These are phyloP conservation scores for Eucalyptus paniculata DNA, from an alignment of 345 rosid genomes.

Conservation along the genomic window DNA sequence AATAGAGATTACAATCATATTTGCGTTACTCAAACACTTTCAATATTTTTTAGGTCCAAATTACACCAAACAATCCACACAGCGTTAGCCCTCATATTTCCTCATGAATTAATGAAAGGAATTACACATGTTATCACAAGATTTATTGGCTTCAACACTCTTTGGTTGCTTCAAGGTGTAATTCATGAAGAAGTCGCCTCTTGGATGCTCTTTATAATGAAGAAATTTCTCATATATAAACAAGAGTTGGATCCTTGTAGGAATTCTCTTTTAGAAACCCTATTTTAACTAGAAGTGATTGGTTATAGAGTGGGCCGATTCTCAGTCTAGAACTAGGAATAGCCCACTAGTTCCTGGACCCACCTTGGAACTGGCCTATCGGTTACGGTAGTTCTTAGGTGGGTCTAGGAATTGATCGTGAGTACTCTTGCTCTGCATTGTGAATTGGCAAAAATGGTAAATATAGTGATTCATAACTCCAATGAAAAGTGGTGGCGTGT, in stretches of 20 bases:
- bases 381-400: too few relatives aligned
- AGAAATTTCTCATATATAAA: not conserved
- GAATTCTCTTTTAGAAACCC: not conserved
- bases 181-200: not conserved
- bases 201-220: not conserved
- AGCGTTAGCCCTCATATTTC: not conserved
- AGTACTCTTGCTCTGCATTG: not conserved
- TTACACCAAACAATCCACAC: not conserved
- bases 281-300: not conserved
- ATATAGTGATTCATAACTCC: not conserved
- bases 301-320: not conserved
- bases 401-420: not conserved
- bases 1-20: not conserved
- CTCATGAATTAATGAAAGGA: not conserved
- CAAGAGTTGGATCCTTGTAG: not conserved
- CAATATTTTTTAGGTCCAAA: accelerated
- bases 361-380: too few relatives aligned
- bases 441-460: not conserved
- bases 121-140: not conserved
- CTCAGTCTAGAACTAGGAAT: not conserved
- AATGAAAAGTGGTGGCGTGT: not conserved
- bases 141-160: not conserved
- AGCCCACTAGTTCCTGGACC: accelerated
- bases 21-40: not conserved
- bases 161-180: not conserved